A percentile compares a stretch with the other conserved stretches of the same genome.
Evolutionary conservation across 2,329 filamentous ascomycete genomes (phyloP).

Genomic region (Rachicladosporium sp.): DNA sequence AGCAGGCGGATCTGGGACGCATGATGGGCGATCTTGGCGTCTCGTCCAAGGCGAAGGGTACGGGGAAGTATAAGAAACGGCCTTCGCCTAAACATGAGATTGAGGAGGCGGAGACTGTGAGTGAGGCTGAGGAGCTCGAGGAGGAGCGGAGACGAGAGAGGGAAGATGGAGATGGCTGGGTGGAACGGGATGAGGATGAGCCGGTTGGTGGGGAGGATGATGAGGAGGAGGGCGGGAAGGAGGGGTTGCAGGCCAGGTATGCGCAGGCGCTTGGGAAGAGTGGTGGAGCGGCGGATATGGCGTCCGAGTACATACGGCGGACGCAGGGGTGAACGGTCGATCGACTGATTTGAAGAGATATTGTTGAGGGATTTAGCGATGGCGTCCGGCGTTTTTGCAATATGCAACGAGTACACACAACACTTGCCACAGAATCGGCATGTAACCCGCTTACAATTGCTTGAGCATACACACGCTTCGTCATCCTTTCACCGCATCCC

Average conservation of each 20-base stretch:
- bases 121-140: constrained; percentile 41
- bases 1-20: constrained; percentile 75
- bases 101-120: constrained; percentile 38
- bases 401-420: too few relatives aligned
- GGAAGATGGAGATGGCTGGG: constrained; percentile 25
- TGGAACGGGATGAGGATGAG: constrained; percentile 34
- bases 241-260: constrained; percentile 64
- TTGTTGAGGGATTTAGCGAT: too few relatives aligned
- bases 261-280: constrained; percentile 54
- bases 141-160: constrained; percentile 40
- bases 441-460: too few relatives aligned
- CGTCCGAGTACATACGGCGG: constrained; percentile 7
- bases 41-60: constrained; percentile 27
- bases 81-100: constrained; percentile 12
- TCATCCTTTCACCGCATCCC: constrained; percentile 43
- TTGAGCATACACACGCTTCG: too few relatives aligned
- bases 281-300: constrained; percentile 2
- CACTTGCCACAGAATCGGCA: too few relatives aligned
- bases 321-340: constrained; percentile 8
- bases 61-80: constrained; percentile 19
- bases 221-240: constrained; percentile 44
- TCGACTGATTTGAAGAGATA: not conserved
- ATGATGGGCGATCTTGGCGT: constrained; percentile 90
- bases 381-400: too few relatives aligned
- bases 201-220: constrained; percentile 47